Percentiles rank a stretch among this genome's conserved stretches.
Evolutionary conservation across 768 basidiomycete species (phyloP).

Genomic region (Kwoniella newhampshirensis): DNA sequence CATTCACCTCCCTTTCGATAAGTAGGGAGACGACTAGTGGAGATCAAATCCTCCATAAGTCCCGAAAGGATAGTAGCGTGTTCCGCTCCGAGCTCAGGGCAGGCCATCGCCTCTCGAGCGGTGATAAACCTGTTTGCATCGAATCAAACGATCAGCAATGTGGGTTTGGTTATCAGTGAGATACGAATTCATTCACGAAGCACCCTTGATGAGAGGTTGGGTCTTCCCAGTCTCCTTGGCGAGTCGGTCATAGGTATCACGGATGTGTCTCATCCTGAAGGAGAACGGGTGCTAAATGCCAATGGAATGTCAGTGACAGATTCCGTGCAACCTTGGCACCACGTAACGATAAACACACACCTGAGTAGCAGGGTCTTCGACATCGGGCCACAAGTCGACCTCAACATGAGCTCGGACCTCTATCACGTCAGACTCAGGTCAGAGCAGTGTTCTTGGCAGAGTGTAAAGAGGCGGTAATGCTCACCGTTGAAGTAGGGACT

Average conservation of each 20-base stretch:
- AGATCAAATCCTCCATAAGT: conserved; percentile 25
- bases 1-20: conserved; percentile 31
- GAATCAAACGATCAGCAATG: too few species aligned
- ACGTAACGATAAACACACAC: too few species aligned
- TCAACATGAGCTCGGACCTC: conserved; percentile 49
- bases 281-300: conserved; percentile 26
- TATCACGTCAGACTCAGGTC: not conserved
- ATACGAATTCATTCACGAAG: conserved; percentile 22
- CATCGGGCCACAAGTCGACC: conserved; percentile 35
- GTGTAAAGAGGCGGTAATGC: not conserved
- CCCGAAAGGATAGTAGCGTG: conserved; percentile 30
- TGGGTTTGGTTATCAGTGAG: too few species aligned
- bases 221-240: conserved; percentile 35
- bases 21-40: conserved; percentile 11
- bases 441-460: not conserved
- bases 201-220: conserved; percentile 41
- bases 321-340: too few species aligned
- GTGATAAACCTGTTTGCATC: conserved; percentile 28
- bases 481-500: conserved; percentile 61
- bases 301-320: too few species aligned
- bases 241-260: conserved; percentile 28
- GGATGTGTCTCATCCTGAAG: conserved; percentile 31
- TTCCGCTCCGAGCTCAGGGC: conserved; percentile 41
- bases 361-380: conserved; percentile 38
- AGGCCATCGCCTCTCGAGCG: conserved; percentile 39